Base-by-base conservation (phyloP, 2,329 filamentous ascomycete species). In the Lachnellula subtilissima region DNA sequence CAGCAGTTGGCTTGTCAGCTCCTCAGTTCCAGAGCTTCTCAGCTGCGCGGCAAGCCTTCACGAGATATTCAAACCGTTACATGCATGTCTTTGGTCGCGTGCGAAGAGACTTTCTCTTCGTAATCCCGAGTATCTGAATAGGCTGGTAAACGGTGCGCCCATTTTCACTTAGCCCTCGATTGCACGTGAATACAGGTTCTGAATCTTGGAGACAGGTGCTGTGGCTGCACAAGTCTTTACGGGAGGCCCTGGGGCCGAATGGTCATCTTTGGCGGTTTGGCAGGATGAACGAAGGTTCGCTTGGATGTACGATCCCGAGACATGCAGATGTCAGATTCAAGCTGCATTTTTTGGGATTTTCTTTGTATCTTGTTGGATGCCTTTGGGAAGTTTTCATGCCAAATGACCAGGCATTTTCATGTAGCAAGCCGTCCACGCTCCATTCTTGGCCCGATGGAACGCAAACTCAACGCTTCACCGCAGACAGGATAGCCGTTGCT, bases 291-390 rank as follows among this genome's bases (percentile, higher is more conserved):
- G 42, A 45, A 5, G 42, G 14, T 45, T 54, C 55, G 55, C 43
- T 55, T 58, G 52, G 43, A 39, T 47, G 52, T 49, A 5, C 40
- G 42, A 36, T 32, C 52, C 56, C 56, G 56, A 58, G 49, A 58
- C 56, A 55, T 58, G 52, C 56, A 54, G 52, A 32, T 58, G 56
- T 58, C 52, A 58, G 48, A 55, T n/a, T 55, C 37, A 25, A 28
- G 52, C 36, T 57, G 52, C 52, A 50, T 55, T 49, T 50, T 50
- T n/a, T 48, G 54, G 52, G 51, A 28, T 52, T 23, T 52, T 23
- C 8, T 45, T 47, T 12, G 22, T 25, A 36, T 17, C 35, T 17
- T 50, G 22, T 53, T 50, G 15, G 35, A 54, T n/a, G 23, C 28
- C 11, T 19, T 19, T n/a, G n/a, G 45, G 48, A 42, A 35, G 17